Percentiles rank a stretch among this genome's conserved stretches.
Evolutionary conservation across 139 green algal species (phyloP).

Genomic region (Marvania coccoides): DNA sequence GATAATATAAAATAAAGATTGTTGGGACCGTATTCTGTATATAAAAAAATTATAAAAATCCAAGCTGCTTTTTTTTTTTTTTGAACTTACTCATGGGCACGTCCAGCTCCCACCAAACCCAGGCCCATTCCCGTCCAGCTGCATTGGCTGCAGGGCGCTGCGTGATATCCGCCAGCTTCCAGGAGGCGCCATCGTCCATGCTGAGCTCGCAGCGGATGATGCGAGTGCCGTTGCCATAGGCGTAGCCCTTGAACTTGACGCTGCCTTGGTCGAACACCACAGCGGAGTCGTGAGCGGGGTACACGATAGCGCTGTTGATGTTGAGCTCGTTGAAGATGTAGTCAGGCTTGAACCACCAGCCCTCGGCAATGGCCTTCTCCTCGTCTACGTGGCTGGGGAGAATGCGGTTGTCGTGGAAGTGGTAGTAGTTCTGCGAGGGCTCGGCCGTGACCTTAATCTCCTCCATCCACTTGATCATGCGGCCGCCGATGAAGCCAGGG

Average conservation of each 20-base stretch:
- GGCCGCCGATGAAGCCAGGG: slow-evolving; percentile 64
- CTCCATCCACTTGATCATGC: slow-evolving; percentile 61
- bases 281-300: slow-evolving; percentile 84
- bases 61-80: not conserved
- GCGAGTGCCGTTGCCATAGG: slow-evolving; percentile 81
- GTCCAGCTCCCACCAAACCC: slow-evolving; percentile 32
- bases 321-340: slow-evolving; percentile 99
- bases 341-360: slow-evolving; percentile 96
- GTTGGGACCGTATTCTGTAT: not conserved
- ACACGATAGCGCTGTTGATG: slow-evolving; percentile 86
- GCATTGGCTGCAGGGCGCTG: slow-evolving; percentile 54
- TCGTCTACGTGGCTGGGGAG: slow-evolving; percentile 89
- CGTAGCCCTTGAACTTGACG: slow-evolving; percentile 70
- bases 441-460: slow-evolving; percentile 74
- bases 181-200: slow-evolving; percentile 77
- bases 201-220: slow-evolving; percentile 91
- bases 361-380: slow-evolving; percentile 72
- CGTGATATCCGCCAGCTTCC: slow-evolving; percentile 66
- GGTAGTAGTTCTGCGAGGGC: slow-evolving; percentile 89
- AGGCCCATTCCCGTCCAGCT: slow-evolving; percentile 81
- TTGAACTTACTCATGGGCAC: slow-evolving; percentile 8
- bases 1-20: not conserved
- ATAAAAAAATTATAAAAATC: slow-evolving; percentile 1
- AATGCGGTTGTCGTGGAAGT: slow-evolving; percentile 97
- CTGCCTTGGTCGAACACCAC: slow-evolving; percentile 47